Percentiles rank a stretch among this genome's conserved stretches.
These are phyloP conservation scores for Phytophthora pistaciae DNA, from an alignment of 352 stramenopile species.

Conservation along the genomic window DNA sequence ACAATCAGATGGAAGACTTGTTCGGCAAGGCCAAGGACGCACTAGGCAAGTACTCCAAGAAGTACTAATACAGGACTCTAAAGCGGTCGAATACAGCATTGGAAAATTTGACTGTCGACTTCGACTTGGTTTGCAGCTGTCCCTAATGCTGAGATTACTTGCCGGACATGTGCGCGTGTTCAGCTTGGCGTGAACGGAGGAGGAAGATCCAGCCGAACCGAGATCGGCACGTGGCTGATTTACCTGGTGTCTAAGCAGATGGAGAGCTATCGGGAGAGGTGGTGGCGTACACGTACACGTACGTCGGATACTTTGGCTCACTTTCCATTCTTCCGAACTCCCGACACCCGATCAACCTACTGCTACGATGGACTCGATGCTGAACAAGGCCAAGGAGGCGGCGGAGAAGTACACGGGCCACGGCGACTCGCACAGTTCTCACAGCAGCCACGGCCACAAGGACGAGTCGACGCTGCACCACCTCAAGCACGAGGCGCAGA, in stretches of 20 bases:
- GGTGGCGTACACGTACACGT: background rate
- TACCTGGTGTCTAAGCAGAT: slow-evolving; percentile 3
- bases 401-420: slow-evolving; percentile 21
- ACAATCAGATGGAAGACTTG: slow-evolving; percentile 33
- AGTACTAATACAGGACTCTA: slow-evolving; percentile 13
- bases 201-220: slow-evolving; percentile 22
- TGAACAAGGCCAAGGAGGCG: slow-evolving; percentile 37
- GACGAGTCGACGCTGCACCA: slow-evolving; percentile 28
- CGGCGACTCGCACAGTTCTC: background rate
- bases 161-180: background rate
- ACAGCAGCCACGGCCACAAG: slow-evolving; percentile 6
- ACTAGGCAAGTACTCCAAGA: slow-evolving; percentile 26
- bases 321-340: slow-evolving; percentile 20
- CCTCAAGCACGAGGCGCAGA: slow-evolving; percentile 26
- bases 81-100: background rate
- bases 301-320: slow-evolving; percentile 13
- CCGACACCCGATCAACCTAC: background rate
- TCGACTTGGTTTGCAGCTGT: background rate
- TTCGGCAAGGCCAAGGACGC: slow-evolving; percentile 29
- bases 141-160: slow-evolving; percentile 1
- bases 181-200: slow-evolving; percentile 11
- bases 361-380: slow-evolving; percentile 34
- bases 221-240: slow-evolving; percentile 36
- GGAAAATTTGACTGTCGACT: background rate
- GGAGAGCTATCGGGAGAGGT: slow-evolving; percentile 8